Conservation (phyloP, 148 eudicot genomes). For the Nepenthes gracilis region DNA sequence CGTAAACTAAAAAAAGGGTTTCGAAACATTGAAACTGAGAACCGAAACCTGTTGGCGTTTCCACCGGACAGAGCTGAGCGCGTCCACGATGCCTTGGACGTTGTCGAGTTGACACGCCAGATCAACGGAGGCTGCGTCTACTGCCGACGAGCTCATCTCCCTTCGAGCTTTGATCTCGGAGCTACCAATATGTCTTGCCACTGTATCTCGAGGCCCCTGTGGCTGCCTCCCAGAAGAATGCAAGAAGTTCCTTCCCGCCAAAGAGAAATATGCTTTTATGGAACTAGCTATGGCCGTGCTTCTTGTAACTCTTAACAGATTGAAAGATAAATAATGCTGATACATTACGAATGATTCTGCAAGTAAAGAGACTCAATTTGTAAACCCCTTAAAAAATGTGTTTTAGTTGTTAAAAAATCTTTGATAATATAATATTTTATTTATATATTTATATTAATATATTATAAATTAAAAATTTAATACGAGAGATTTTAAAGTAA, state of each 20-base stretch:
- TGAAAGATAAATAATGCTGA: too few species aligned
- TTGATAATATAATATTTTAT: too few species aligned
- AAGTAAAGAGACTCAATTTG: too few species aligned
- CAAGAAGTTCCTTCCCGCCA: not conserved
- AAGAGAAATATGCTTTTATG: not conserved
- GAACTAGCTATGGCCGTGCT: too few species aligned
- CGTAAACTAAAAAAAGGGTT: not conserved
- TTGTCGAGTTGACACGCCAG: conserved; percentile 70
- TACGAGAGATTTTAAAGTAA: too few species aligned
- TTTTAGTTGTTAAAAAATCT: too few species aligned
- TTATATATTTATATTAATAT: too few species aligned
- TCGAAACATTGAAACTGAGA: not conserved
- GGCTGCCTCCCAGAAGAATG: not conserved
- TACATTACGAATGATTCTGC: too few species aligned
- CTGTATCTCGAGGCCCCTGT: conserved; percentile 6
- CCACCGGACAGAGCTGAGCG: conserved; percentile 91
- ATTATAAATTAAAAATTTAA: too few species aligned
- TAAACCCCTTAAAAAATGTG: too few species aligned
- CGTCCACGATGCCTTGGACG: conserved; percentile 95
- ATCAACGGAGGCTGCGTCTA: conserved; percentile 40
- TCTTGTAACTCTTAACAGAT: too few species aligned
- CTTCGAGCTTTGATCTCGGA: not conserved
- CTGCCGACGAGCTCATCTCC: conserved; percentile 48
- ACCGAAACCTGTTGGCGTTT: conserved; percentile 69
- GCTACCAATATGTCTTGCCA: not conserved